These are phyloP conservation scores for Scopulariopsis brevicaulis DNA, from an alignment of 2,329 filamentous ascomycete species.

Conservation along the genomic window DNA sequence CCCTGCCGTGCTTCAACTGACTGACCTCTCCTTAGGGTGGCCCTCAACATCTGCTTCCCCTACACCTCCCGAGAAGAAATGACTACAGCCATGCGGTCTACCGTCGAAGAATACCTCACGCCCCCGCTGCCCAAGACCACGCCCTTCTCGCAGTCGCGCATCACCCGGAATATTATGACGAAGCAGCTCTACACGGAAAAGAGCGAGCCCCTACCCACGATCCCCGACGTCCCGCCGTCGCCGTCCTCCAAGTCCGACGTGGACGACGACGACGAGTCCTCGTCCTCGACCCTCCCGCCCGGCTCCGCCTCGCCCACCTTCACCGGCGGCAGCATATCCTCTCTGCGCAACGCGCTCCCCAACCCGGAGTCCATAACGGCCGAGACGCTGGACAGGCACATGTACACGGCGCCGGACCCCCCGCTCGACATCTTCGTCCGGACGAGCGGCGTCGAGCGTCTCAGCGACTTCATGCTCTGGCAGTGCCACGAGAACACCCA, in stretches of 20 bases:
- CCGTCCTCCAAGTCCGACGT: conserved; percentile 30
- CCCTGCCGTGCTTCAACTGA: background rate
- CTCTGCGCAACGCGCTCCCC: conserved; percentile 29
- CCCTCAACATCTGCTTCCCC: conserved; percentile 91
- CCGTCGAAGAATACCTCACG: conserved; percentile 78
- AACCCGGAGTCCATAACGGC: conserved; percentile 83
- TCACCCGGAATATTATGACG: conserved; percentile 73
- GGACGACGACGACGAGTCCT: conserved; percentile 43
- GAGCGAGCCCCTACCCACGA: conserved; percentile 34
- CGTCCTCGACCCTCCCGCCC: conserved; percentile 46
- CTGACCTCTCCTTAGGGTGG: conserved; percentile 23
- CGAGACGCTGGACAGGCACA: conserved; percentile 71
- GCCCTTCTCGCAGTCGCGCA: conserved; percentile 79
- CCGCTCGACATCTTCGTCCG: conserved; percentile 85
- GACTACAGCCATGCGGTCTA: conserved; percentile 75
- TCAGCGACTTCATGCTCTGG: conserved; percentile 99
- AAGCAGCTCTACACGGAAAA: conserved; percentile 37
- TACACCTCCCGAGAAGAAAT: conserved; percentile 97
- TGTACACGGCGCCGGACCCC: conserved; percentile 77
- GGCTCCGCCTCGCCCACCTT: conserved; percentile 34
- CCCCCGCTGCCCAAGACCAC: conserved; percentile 47
- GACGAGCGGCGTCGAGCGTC: conserved; percentile 81
- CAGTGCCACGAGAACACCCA: conserved; percentile 90
- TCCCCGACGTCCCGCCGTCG: conserved; percentile 36
- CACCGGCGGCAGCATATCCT: conserved; percentile 16